Percentiles rank a stretch among this genome's conserved stretches.
Conservation (phyloP, 176 grass and related monocot species). For the Zea mays region DNA sequence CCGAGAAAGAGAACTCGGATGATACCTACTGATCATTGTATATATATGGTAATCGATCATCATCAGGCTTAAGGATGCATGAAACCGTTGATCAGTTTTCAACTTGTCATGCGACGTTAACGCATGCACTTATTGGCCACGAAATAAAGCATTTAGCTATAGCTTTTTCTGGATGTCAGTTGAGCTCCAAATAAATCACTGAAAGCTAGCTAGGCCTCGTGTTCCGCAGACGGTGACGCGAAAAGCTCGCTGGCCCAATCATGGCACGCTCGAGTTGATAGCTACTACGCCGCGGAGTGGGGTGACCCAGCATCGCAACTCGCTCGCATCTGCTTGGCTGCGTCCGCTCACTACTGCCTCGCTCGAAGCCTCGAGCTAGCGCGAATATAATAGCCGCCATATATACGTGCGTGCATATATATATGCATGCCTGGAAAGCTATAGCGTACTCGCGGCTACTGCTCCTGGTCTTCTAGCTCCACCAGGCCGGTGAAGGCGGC, state of each 20-base stretch:
- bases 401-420: not conserved
- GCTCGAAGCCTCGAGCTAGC: not conserved
- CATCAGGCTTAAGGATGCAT: not conserved
- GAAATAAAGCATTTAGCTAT: not conserved
- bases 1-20: no score
- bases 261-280: conserved; percentile 26
- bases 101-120: not conserved
- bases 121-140: not conserved
- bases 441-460: not conserved
- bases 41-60: not conserved
- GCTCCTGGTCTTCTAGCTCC: no score
- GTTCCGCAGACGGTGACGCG: not conserved
- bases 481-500: no score
- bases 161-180: not conserved
- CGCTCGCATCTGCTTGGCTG: not conserved
- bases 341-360: no score
- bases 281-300: conserved; percentile 5
- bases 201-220: not conserved
- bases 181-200: not conserved
- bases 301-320: conserved; percentile 51
- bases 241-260: conserved; percentile 20
- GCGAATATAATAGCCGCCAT: not conserved
- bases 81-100: not conserved
- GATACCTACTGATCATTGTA: no score
- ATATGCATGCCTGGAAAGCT: conserved; percentile 8